Evolutionary conservation across 495 filamentous ascomycete genomes (phyloP), one percentile per base, ranked within the genome.

Genomic region (Penicillium bialowiezense): DNA sequence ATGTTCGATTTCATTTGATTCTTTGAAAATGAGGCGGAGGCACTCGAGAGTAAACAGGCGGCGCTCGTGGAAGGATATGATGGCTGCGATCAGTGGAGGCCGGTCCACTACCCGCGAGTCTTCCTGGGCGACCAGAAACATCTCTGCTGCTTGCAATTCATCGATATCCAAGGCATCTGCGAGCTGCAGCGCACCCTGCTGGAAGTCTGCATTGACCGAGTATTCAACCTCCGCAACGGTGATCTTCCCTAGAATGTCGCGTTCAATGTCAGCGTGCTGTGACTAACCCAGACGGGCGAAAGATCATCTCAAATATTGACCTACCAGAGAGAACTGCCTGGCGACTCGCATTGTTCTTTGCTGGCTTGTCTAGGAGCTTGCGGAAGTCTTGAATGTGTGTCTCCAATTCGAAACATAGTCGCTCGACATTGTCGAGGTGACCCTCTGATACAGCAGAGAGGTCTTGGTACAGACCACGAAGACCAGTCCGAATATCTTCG

Each of bases 131-230:
- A 78, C 76, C 14, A 95, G 64, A 48, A 92, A 80, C 19, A 95
- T 70, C 38, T 75, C 65, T 6, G 91, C 88, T 17, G 95, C 86
- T 60, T 90, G 74, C 40, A 95, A 55, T 66, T 99, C 93, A 68
- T 99, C 92, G 21, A 99, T 75, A 55, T 95, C 81, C 44, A 97
- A 75, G 19, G 84, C 84, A 69, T 97, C 92, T 41, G 91, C 89
- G 31, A 97, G 68, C 61, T 88, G 78, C 14, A 91, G 73, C 28
- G 85, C 77, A 45, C 83, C 78, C 65, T 95, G 83, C 64, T 90
- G 79, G 65, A 97, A 97, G 56, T 92, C 84, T 33, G 85, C 74
- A 62, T 95, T 97, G 63, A 97, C 71, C n/a, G 78, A 57, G 63
- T 90, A 97, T 56, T 91, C 82, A 7, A 78, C 77, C 48, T 85